Percentiles rank a stretch among this genome's conserved stretches.
These are phyloP conservation scores for Ceratocystis alfenasii DNA, from an alignment of 2,329 filamentous ascomycete species.

Conservation along the genomic window DNA sequence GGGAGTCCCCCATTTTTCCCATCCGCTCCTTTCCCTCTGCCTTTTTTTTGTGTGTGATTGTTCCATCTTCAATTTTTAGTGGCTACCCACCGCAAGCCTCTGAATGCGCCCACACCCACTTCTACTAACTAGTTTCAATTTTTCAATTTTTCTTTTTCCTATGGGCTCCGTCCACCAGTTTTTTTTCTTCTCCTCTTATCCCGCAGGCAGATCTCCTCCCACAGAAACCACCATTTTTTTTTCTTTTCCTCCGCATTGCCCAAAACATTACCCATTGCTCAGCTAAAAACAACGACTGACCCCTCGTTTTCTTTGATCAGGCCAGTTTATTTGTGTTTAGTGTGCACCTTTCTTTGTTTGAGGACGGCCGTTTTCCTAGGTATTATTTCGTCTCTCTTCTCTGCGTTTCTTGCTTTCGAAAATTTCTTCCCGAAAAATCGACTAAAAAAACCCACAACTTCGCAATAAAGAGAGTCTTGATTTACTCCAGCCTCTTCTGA, in stretches of 20 bases:
- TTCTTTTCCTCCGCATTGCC: constrained; percentile 15
- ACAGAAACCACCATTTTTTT: constrained; percentile 17
- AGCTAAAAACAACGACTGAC: constrained; percentile 12
- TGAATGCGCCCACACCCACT: constrained; percentile 19
- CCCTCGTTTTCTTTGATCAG: constrained; percentile 11
- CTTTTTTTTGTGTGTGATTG: constrained; percentile 11
- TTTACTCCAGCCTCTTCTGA: constrained; percentile 17
- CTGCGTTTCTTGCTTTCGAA: constrained; percentile 17
- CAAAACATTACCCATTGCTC: constrained; percentile 14
- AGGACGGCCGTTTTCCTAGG: not conserved
- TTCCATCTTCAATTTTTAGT: constrained; percentile 11
- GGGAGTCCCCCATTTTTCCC: not conserved
- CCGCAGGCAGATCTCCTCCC: constrained; percentile 20
- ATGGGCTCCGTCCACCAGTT: constrained; percentile 16
- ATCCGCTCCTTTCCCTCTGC: constrained; percentile 4
- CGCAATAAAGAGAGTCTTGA: constrained; percentile 9
- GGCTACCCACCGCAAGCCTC: constrained; percentile 5
- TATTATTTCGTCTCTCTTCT: constrained; percentile 8
- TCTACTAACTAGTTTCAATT: constrained; percentile 16
- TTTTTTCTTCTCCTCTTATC: constrained; percentile 18
- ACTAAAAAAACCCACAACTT: constrained; percentile 17
- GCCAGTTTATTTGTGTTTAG: constrained; percentile 11
- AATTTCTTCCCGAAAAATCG: constrained; percentile 22
- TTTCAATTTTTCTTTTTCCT: constrained; percentile 15
- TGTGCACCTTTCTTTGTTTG: constrained; percentile 7